These are phyloP conservation scores for Polygonum maritimum DNA, from an alignment of 148 eudicot genomes.

Conservation along the genomic window DNA sequence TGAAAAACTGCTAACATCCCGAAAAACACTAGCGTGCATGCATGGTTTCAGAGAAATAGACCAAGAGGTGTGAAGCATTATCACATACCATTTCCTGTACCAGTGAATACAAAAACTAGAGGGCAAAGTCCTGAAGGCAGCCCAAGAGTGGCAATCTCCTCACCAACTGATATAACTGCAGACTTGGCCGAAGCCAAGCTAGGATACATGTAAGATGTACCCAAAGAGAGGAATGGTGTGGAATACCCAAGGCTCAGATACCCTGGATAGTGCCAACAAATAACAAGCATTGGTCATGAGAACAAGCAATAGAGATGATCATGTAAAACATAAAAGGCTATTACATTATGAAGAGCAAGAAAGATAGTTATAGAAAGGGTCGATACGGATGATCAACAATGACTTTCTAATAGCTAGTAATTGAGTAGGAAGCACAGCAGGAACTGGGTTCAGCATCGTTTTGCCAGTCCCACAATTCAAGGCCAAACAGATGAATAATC, in stretches of 20 bases:
- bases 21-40: neutral
- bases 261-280: constrained; percentile 33
- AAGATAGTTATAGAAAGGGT: neutral
- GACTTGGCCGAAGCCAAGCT: constrained; percentile 93
- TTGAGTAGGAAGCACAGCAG: neutral
- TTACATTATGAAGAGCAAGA: neutral
- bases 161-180: constrained; percentile 90
- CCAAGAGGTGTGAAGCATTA: neutral
- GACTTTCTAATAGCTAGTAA: neutral
- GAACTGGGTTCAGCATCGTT: neutral
- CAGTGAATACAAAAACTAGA: constrained; percentile 85
- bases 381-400: neutral
- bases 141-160: constrained; percentile 85
- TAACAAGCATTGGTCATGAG: neutral
- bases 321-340: neutral
- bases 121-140: constrained; percentile 89
- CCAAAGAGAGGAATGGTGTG: constrained; percentile 87
- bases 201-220: constrained; percentile 94
- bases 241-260: constrained; percentile 87
- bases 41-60: neutral
- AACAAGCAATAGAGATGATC: neutral
- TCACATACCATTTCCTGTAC: constrained; percentile 88
- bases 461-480: neutral
- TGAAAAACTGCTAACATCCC: neutral
- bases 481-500: neutral